Evolutionary conservation across 2,329 filamentous ascomycete species (phyloP).

Genomic region (Colletotrichum spinosum): DNA sequence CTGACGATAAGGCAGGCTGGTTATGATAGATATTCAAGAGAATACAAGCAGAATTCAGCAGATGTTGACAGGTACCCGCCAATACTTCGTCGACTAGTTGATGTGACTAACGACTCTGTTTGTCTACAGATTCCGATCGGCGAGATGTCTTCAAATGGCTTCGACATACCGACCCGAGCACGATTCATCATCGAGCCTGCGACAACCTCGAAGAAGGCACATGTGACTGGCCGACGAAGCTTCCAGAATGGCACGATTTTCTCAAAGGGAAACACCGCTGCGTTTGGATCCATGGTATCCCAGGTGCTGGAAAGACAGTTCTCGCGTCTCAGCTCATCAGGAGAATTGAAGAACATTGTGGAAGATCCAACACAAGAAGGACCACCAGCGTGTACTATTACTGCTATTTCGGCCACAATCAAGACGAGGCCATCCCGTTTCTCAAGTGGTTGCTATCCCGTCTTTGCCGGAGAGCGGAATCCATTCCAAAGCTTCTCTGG

Average conservation of each 20-base stretch:
- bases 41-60: rapidly evolving
- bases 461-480: neutral
- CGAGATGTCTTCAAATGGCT: neutral
- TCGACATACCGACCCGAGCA: neutral
- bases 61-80: neutral
- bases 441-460: neutral
- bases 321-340: neutral
- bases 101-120: neutral
- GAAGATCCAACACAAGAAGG: rapidly evolving
- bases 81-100: neutral
- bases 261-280: neutral
- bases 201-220: neutral
- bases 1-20: rapidly evolving
- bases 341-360: rapidly evolving
- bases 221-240: neutral
- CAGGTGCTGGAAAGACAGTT: neutral
- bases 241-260: neutral
- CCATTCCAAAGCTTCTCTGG: neutral
- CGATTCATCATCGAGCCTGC: neutral
- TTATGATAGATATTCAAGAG: rapidly evolving
- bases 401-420: neutral
- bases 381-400: neutral
- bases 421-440: neutral
- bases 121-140: neutral
- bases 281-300: constrained; percentile 9